Evolutionary conservation across 192 early-diverging fungal genomes (phyloP), one percentile per base, ranked within the genome.

Genomic region (Pecoramyces ruminantium): DNA sequence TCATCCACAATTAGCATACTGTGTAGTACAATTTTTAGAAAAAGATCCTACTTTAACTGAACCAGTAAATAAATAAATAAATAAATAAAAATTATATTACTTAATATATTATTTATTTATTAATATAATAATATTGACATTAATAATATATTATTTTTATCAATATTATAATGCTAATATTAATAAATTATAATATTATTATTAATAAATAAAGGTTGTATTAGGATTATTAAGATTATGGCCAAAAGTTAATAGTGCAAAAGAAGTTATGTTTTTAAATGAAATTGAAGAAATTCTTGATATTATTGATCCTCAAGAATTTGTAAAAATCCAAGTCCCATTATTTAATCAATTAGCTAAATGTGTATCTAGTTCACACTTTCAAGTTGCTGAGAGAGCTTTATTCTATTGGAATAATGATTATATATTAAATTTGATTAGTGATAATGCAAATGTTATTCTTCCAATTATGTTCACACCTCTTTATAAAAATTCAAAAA

Each of bases 231-330:
- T 99, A 82, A 90, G 96, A 34, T 98, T 90, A 86, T 99, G 98
- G 98, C 98, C 98, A 79, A 98, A 97, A 85, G 95, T 99, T 78
- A 99, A 98, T 89, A 95, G 93, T 83, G 94, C 96, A 21, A 99
- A 99, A 86, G 97, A 99, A 87, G 96, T 98, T 80, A 97, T 99
- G 96, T 99, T 97, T 87, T 89, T 99, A 83, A 96, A 95, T 86
- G 98, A 99, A 86, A 88, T 98, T 77, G 98, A 99, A 83, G 96
- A 97, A 82, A 96, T 99, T 30, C 84, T 99, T 89, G 95, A 97
- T 84, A 93, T 96, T 0, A 95, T 95, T 78, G 97, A 99, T 83
- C 94, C 94, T 4, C 87, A 90, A 58, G 95, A 98, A 85, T 99
- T 98, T 86, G 87, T 92, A 77, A 95, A 92, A 81, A 87, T 99